Evolutionary conservation across 495 filamentous ascomycete species (phyloP).

Genomic region (Neurospora tetraspora): DNA sequence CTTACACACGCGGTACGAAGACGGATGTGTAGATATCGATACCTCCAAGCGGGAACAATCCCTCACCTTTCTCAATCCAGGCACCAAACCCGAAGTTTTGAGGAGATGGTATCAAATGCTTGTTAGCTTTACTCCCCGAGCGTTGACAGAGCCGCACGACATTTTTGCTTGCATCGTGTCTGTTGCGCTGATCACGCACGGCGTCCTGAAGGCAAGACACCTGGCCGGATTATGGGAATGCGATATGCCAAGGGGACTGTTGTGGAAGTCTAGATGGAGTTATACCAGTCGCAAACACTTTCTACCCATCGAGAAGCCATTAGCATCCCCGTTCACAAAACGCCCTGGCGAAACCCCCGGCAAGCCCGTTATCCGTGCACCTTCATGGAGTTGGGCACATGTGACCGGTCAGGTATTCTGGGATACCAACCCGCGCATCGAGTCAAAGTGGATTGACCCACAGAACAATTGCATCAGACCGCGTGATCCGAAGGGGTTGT

Average conservation of each 20-base stretch:
- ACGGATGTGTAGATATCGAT: background rate
- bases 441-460: background rate
- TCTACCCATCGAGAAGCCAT: accelerated
- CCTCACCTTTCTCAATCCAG: background rate
- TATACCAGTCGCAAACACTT: background rate
- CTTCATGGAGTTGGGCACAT: constrained; percentile 1
- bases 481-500: no score
- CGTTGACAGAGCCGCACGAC: background rate
- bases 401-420: background rate
- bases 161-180: background rate
- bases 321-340: background rate
- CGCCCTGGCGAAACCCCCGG: background rate
- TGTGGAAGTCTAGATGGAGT: background rate
- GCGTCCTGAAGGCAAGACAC: background rate
- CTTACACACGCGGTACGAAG: background rate
- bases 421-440: background rate
- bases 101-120: constrained; percentile 1
- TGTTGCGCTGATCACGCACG: background rate
- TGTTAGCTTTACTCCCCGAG: background rate
- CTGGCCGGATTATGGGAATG: background rate
- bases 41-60: background rate
- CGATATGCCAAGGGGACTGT: background rate
- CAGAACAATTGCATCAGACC: no score
- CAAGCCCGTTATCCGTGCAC: background rate
- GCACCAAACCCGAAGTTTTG: background rate